Evolutionary conservation across 78 protist genomes (phyloP).

Genomic region (Cavenderia fasciculata): DNA sequence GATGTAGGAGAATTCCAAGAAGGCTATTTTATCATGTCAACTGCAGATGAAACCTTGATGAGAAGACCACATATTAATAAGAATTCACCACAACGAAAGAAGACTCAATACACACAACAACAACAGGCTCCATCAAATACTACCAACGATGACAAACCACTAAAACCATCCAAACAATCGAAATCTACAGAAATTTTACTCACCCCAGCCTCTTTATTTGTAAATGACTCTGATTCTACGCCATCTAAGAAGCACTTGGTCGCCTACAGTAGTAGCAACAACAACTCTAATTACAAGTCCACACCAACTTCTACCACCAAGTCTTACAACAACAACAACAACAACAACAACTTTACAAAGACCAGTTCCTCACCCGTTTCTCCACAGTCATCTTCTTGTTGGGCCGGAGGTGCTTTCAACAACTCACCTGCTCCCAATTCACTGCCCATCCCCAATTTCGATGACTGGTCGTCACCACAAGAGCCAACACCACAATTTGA

Average conservation of each 20-base stretch:
- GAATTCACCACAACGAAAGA: conserved; percentile 66
- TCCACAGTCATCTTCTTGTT: conserved; percentile 7
- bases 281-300: neutral
- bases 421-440: conserved; percentile 62
- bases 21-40: conserved; percentile 71
- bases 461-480: neutral
- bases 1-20: conserved; percentile 77
- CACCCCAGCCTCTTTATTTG: too few relatives aligned
- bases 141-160: neutral
- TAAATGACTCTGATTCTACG: neutral
- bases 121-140: neutral
- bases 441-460: conserved; percentile 57
- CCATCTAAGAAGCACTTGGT: neutral
- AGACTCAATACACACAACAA: too few relatives aligned
- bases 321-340: conserved; percentile 17
- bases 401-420: conserved; percentile 70
- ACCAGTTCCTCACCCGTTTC: neutral
- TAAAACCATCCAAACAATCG: neutral
- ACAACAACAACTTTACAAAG: conserved; percentile 22
- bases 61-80: conserved; percentile 29
- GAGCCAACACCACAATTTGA: neutral
- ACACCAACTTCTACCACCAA: conserved; percentile 49
- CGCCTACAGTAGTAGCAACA: conserved; percentile 41
- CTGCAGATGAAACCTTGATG: conserved; percentile 13
- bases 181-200: too few relatives aligned